A percentile compares a stretch with the other conserved stretches of the same genome.
Conservation (phyloP, 1,139 yeast species). For the Pichiaceae sp. region DNA sequence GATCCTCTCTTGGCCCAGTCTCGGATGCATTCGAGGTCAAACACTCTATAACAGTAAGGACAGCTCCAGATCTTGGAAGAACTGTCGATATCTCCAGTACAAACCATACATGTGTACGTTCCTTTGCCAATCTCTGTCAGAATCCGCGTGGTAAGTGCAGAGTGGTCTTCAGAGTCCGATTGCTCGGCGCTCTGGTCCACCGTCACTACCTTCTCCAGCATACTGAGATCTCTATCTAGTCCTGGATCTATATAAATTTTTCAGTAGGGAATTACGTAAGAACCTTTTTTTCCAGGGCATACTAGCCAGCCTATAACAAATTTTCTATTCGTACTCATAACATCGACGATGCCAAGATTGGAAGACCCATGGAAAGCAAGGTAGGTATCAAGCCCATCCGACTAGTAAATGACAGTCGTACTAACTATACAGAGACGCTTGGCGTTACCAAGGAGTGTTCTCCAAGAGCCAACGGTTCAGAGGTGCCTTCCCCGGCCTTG, state of each 20-base stretch:
- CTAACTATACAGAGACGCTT: slow-evolving; percentile 57
- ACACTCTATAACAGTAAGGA: slow-evolving; percentile 62
- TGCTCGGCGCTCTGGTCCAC: no score
- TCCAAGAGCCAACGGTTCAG: slow-evolving; percentile 62
- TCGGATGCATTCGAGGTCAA: slow-evolving; percentile 69
- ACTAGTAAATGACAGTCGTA: no score
- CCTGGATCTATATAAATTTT: not conserved
- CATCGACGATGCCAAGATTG: slow-evolving; percentile 10
- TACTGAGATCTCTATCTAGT: no score
- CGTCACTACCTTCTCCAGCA: no score
- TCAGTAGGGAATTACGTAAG: not conserved
- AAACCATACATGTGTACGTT: slow-evolving; percentile 68
- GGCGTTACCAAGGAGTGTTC: slow-evolving; percentile 85
- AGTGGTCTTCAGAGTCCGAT: no score
- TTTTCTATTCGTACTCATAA: no score
- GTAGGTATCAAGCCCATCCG: slow-evolving; percentile 14
- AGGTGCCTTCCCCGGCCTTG: slow-evolving; percentile 78
- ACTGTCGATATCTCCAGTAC: slow-evolving; percentile 75
- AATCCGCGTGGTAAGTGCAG: slow-evolving; percentile 15
- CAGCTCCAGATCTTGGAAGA: slow-evolving; percentile 70
- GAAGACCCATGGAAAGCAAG: slow-evolving; percentile 24
- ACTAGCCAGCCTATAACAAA: no score
- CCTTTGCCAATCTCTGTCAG: slow-evolving; percentile 55
- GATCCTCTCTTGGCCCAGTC: slow-evolving; percentile 80
- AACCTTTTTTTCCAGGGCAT: no score